Percentiles rank a stretch among this genome's conserved stretches.
These are phyloP conservation scores for Eucalyptus erythrocorys DNA, from an alignment of 345 rosid species.

Conservation along the genomic window DNA sequence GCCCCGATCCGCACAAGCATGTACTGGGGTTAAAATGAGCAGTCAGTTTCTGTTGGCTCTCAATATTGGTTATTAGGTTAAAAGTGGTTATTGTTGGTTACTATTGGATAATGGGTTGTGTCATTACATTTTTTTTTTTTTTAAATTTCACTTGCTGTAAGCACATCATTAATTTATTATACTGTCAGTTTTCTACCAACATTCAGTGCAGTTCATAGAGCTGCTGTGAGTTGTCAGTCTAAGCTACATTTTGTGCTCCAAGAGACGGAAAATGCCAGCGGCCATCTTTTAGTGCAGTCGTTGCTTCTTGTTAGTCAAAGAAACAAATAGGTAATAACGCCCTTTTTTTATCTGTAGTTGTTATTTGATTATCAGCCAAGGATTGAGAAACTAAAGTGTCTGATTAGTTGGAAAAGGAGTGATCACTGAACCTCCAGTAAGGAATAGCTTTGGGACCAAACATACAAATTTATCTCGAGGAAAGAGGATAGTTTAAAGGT, in stretches of 20 bases:
- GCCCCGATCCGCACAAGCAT: neutral
- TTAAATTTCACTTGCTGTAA: accelerated
- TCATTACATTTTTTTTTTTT: neutral
- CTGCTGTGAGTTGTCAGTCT: neutral
- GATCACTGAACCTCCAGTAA: neutral
- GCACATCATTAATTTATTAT: too few relatives aligned
- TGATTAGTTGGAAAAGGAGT: neutral
- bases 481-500: neutral
- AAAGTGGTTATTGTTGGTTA: neutral
- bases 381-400: neutral
- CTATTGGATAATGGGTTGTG: neutral
- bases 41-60: neutral
- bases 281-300: neutral
- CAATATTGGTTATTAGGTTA: neutral
- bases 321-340: neutral
- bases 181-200: accelerated
- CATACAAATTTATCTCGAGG: neutral
- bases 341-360: neutral
- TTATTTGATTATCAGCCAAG: neutral
- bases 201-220: neutral
- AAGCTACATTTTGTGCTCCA: neutral
- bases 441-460: neutral
- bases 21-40: neutral
- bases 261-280: neutral
- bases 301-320: neutral